Conservation (phyloP, 1,139 yeast genomes). For the Yamadazyma membranifaciens region DNA sequence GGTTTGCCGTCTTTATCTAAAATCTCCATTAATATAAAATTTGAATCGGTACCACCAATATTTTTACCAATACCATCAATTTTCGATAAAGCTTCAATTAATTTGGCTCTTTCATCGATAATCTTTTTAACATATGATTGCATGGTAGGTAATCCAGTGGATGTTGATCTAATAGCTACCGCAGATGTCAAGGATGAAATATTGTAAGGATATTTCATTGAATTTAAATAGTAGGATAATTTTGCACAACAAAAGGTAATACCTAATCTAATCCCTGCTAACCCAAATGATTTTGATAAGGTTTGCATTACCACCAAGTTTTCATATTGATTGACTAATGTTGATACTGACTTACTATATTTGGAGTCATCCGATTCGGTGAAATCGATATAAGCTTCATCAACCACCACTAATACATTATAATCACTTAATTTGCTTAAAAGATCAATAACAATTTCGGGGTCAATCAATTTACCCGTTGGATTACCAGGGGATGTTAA, state of each 20-base stretch:
- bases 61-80: constrained; percentile 66
- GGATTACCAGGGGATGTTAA: constrained; percentile 99
- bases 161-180: constrained; percentile 73
- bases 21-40: constrained; percentile 74
- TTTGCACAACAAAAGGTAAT: constrained; percentile 64
- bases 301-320: constrained; percentile 90
- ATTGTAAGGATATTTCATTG: constrained; percentile 95
- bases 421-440: constrained; percentile 47
- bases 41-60: constrained; percentile 87
- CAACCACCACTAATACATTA: constrained; percentile 84
- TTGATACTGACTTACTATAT: constrained; percentile 60
- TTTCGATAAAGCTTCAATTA: constrained; percentile 52
- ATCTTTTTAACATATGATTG: constrained; percentile 49
- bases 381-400: constrained; percentile 95
- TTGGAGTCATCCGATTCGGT: constrained; percentile 28
- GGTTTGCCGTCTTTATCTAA: constrained; percentile 62
- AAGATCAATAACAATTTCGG: constrained; percentile 48
- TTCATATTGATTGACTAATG: constrained; percentile 77
- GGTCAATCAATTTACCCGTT: constrained; percentile 66
- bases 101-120: constrained; percentile 50
- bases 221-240: constrained; percentile 67
- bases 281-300: constrained; percentile 88
- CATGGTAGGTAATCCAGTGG: constrained; percentile 60
- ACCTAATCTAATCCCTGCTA: constrained; percentile 92
- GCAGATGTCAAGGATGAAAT: constrained; percentile 79